Percentiles rank a stretch among this genome's conserved stretches.
These are phyloP conservation scores for Akanthomyces uredinophilus DNA, from an alignment of 2,329 filamentous ascomycete genomes.

Conservation along the genomic window DNA sequence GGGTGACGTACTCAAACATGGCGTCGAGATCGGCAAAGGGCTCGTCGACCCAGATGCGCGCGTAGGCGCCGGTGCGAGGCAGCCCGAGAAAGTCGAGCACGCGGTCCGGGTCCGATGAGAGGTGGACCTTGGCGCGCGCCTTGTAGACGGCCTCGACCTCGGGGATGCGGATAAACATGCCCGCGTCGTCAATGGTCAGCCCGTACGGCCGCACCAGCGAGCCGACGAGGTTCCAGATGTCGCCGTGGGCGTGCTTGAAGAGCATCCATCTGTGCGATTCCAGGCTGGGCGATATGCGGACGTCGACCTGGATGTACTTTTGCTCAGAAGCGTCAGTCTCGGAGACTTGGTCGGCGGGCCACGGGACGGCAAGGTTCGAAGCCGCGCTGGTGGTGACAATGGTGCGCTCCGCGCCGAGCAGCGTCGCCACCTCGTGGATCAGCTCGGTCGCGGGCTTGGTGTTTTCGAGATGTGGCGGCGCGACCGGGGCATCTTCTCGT, in stretches of 20 bases:
- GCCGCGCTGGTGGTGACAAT: slow-evolving; percentile 25
- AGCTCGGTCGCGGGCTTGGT: slow-evolving; percentile 16
- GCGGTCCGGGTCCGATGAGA: slow-evolving; percentile 51
- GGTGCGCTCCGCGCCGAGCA: slow-evolving; percentile 41
- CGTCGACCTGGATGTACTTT: slow-evolving; percentile 63
- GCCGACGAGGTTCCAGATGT: slow-evolving; percentile 62
- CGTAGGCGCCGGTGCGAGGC: slow-evolving; percentile 27
- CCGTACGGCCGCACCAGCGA: slow-evolving; percentile 59
- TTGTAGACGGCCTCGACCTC: slow-evolving; percentile 60
- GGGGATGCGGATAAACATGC: slow-evolving; percentile 59
- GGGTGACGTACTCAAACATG: slow-evolving; percentile 57
- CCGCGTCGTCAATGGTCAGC: slow-evolving; percentile 59
- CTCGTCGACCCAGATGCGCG: slow-evolving; percentile 36
- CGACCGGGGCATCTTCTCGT: slow-evolving; percentile 17
- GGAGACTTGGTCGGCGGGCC: slow-evolving; percentile 33
- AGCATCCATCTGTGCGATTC: slow-evolving; percentile 53
- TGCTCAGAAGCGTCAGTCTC: not conserved
- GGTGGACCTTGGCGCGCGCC: slow-evolving; percentile 52
- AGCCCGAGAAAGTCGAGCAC: slow-evolving; percentile 62
- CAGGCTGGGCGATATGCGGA: slow-evolving; percentile 47
- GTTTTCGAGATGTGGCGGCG: not conserved
- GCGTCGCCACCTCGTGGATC: slow-evolving; percentile 27
- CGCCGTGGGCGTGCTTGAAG: slow-evolving; percentile 69
- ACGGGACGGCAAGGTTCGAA: slow-evolving; percentile 51
- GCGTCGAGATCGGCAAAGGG: slow-evolving; percentile 51